These are phyloP conservation scores for Diplodia sapinea DNA, from an alignment of 2,329 filamentous ascomycete species.

Conservation along the genomic window DNA sequence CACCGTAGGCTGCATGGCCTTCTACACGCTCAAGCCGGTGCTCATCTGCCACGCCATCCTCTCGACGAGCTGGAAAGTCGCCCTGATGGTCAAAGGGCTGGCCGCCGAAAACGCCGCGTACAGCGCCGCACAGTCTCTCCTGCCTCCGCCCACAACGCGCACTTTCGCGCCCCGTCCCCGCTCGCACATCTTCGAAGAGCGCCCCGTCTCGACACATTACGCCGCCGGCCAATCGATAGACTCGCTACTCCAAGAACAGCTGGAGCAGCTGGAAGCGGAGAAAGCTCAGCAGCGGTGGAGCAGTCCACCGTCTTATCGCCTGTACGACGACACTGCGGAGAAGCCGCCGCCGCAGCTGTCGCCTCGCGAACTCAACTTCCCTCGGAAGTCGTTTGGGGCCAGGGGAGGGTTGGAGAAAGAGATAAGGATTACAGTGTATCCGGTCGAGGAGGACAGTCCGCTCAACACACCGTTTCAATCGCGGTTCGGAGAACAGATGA, in stretches of 20 bases:
- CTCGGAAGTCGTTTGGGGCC: not conserved
- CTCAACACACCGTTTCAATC: too few species aligned
- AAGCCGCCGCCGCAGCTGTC: not conserved
- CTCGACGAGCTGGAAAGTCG: not conserved
- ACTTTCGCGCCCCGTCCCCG: not conserved
- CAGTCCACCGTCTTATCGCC: not conserved
- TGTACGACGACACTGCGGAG: not conserved
- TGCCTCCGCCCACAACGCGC: not conserved
- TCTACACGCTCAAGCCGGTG: slow-evolving; percentile 7
- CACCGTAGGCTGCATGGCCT: slow-evolving; percentile 9
- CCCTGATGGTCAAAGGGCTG: not conserved
- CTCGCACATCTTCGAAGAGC: not conserved
- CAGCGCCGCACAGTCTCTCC: not conserved
- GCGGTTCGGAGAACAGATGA: too few species aligned
- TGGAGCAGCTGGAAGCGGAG: slow-evolving; percentile 1
- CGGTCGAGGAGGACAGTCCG: not conserved
- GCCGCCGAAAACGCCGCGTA: not conserved
- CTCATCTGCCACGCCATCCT: slow-evolving; percentile 17
- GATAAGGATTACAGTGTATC: not conserved
- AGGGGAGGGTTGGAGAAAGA: too few species aligned
- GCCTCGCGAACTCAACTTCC: not conserved
- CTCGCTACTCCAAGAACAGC: not conserved
- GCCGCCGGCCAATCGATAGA: not conserved
- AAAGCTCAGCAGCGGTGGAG: not conserved
- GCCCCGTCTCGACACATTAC: not conserved